Evolutionary conservation across 1,139 yeast genomes (phyloP), one percentile per base, ranked within the genome.

Genomic region (Candida tropicalis): DNA sequence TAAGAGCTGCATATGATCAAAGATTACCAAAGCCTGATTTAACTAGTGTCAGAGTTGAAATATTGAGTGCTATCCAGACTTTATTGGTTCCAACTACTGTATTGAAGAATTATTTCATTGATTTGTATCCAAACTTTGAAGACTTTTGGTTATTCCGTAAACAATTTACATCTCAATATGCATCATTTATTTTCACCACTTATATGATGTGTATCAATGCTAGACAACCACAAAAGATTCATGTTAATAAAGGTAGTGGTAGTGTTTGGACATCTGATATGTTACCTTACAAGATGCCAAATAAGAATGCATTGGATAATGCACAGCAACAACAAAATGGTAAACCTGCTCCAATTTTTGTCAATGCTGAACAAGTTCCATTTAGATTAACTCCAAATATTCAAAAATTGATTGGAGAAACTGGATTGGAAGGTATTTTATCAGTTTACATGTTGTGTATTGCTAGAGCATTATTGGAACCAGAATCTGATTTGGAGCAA

Each of bases 121-220:
- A 75, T 3, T 70, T 84, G 40, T 95, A 83, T 65, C 77, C 85
- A 9, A 77, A 82, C 45, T 95, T 87, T 63, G 97, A 88, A 62
- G 97, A 93, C 59, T 93, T 91, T 72, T 95, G 99, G 99, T 68
- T 91, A 43, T 95, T 95, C 84, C 80, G 98, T 50, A 91, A 91
- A 58, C 97, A 90, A 59, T 95, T 95, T 58, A 82, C 97, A 9
- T 86, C 96, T 15, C 97, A 91, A 65, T 95, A 93, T 66, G 97
- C 98, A n/a, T 84, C 96, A 1, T 87, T 93, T 55, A 82, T 91
- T 31, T 93, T 93, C 65, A 84, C 91, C 74, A 88, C 98, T 1
- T 89, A 88, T 60, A 84, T 93, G 89, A 82, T 95, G 88, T 85
- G 96, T 66, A 90, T 95, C 55, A 89, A 89, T 62, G 84, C 87